These are phyloP conservation scores for Sarcodon sp. DNA, from an alignment of 768 basidiomycete species.

Conservation along the genomic window DNA sequence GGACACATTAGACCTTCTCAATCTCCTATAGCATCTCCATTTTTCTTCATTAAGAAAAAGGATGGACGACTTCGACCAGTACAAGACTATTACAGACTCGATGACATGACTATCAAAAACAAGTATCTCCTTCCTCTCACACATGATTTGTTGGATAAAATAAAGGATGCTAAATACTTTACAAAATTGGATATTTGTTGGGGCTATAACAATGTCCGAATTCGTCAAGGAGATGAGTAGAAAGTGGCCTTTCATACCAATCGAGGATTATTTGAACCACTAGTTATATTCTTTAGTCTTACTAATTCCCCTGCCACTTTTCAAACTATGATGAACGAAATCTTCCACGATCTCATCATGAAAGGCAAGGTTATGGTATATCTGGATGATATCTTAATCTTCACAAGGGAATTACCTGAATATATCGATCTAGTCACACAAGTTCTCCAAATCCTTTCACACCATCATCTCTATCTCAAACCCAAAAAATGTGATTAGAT, in stretches of 20 bases:
- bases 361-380: conserved; percentile 26
- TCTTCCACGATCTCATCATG: conserved; percentile 19
- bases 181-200: conserved; percentile 15
- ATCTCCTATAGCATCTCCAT: conserved; percentile 11
- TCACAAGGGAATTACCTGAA: conserved; percentile 6
- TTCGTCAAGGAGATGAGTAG: conserved; percentile 27
- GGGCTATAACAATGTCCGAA: conserved; percentile 20
- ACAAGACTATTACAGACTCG: conserved; percentile 19
- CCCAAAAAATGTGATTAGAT: conserved; percentile 24
- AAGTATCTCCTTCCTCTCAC: conserved; percentile 21
- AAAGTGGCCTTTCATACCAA: conserved; percentile 26
- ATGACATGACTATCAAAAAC: conserved; percentile 21
- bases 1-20: conserved; percentile 10
- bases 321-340: conserved; percentile 19
- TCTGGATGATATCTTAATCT: conserved; percentile 26
- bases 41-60: conserved; percentile 19
- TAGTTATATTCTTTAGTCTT: conserved; percentile 25
- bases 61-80: conserved; percentile 12
- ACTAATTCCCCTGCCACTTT: conserved; percentile 26
- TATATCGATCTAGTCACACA: conserved; percentile 7
- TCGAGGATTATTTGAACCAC: conserved; percentile 24
- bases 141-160: conserved; percentile 12
- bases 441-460: conserved; percentile 15
- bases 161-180: conserved; percentile 11
- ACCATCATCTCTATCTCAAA: conserved; percentile 22